Percentiles rank a stretch among this genome's conserved stretches.
phyloP scores from a whole-genome alignment of 495 filamentous ascomycete species.

The Aspergillus ellipticus region DNA sequence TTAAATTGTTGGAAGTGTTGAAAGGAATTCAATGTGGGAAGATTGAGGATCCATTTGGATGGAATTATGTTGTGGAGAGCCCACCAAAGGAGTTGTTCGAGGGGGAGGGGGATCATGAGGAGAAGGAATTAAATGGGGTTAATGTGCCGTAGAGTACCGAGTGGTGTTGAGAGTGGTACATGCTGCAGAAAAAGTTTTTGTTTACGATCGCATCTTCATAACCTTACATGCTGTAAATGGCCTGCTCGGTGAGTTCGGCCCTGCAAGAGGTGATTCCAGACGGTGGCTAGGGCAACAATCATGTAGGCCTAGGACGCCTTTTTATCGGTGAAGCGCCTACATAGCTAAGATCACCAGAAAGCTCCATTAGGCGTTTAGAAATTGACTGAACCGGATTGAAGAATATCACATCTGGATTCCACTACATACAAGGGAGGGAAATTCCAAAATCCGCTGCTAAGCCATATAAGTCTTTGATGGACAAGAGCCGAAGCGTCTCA shows the following conservation, averaged over 20 bases:
- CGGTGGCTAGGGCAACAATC: neutral
- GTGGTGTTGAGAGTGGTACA: too few species aligned
- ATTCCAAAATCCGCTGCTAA: neutral
- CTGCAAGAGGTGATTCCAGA: too few species aligned
- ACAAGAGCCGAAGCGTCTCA: neutral
- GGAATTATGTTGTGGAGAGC: conserved; percentile 47
- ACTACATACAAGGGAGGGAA: neutral
- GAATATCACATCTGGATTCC: neutral
- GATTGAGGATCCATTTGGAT: conserved; percentile 69
- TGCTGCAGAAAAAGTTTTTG: too few species aligned
- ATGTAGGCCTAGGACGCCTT: neutral
- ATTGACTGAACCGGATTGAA: too few species aligned
- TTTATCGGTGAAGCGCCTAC: too few species aligned
- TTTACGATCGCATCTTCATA: too few species aligned
- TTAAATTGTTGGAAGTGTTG: conserved; percentile 67
- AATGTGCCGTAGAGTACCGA: conserved; percentile 31
- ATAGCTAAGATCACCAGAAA: too few species aligned
- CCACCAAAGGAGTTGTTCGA: conserved; percentile 29
- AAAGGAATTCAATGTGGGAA: conserved; percentile 83
- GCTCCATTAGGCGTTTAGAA: too few species aligned
- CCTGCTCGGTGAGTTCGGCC: too few species aligned
- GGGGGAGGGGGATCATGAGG: conserved; percentile 20
- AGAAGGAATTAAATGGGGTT: conserved; percentile 21
- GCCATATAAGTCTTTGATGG: neutral
- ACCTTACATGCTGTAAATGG: too few species aligned